Evolutionary conservation across 2,329 filamentous ascomycete genomes (phyloP), one percentile per base, ranked within the genome.

Genomic region (Rhexocercosporidium sp.): DNA sequence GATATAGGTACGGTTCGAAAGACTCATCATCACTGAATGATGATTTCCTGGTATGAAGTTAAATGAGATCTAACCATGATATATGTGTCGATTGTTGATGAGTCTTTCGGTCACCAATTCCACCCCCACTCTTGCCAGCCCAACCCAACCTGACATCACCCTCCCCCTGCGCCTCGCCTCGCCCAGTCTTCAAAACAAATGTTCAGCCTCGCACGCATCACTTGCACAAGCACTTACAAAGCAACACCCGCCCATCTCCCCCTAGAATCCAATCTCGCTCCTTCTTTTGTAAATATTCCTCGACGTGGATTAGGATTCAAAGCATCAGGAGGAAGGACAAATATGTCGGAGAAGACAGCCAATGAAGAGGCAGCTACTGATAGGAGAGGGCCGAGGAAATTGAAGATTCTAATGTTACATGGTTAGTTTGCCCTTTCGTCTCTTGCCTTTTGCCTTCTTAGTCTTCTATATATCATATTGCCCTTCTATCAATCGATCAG

Each of bases 341-440:
- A 41, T 5, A 70, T 70, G 68, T 59, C 65, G 39, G 51, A 47
- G 25, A 51, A 65, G 7, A 51, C 65, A 11, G 18, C 62, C 22
- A 71, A 67, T 62, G 68, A 66, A 27, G 51, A 18, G 20, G 46
- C 59, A 1, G 8, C 60, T 27, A 51, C 61, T n/a, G 27, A 47
- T 3, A 57, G 25, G 11, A 14, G 49, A 37, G 61, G 41, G 25
- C 66, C 61, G 27, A 64, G 71, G 47, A 76, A 76, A 59, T 66
- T 90, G 66, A 92, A 89, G 79, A 89, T 94, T 70, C 83, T 94
- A 53, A 93, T 94, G 90, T 84, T 94, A 31, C 92, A 94, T 75
- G 92, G 88, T 89, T 78, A 64, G 79, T 73, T 47, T n/a, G 14
- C 12, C 18, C 41, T 34, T 14, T 65, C 41, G 65, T n/a, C 18